Evolutionary conservation across 202 grass and related monocot genomes (phyloP).

Genomic region (Dendrocalamus latiflorus): DNA sequence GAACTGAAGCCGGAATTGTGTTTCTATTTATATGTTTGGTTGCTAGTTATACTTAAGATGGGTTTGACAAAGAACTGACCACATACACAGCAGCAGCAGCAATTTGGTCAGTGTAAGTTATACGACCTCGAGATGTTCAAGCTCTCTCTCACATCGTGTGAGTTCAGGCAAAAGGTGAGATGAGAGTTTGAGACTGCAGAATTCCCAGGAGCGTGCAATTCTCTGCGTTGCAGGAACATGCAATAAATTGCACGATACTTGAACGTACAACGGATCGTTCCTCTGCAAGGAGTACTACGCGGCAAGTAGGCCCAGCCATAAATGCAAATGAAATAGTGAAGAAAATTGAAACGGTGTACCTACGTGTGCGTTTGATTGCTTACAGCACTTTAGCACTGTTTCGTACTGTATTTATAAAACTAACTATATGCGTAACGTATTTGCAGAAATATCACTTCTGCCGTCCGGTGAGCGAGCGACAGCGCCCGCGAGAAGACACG

Average conservation of each 20-base stretch:
- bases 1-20: neutral
- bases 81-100: neutral
- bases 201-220: neutral
- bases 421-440: accelerated
- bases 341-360: neutral
- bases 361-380: too few species aligned
- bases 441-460: too few species aligned
- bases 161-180: neutral
- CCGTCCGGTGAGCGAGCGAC: too few species aligned
- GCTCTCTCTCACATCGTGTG: neutral
- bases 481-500: too few species aligned
- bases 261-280: neutral
- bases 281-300: neutral
- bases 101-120: neutral
- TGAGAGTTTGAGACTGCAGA: neutral
- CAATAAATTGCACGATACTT: conserved; percentile 4
- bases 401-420: too few species aligned
- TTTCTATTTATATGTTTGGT: neutral
- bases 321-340: neutral
- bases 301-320: neutral
- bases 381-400: too few species aligned
- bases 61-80: neutral
- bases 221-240: neutral
- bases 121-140: neutral
- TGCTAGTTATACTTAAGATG: neutral